Percentiles rank a stretch among this genome's conserved stretches.
phyloP scores from a whole-genome alignment of 345 rosid species.

The Eucalyptus albens region DNA sequence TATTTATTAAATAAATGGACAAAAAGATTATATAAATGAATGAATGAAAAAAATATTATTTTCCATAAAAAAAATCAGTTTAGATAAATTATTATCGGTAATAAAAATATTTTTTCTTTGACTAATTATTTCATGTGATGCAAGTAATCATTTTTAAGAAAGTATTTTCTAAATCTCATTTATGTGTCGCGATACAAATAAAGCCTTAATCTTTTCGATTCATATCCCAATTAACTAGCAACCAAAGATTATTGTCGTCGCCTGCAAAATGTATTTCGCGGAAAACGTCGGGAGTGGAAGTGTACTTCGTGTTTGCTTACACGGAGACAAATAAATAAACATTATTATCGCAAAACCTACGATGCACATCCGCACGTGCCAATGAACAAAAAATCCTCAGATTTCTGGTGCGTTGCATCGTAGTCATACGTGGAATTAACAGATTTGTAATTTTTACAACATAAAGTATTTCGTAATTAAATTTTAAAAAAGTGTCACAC shows the following conservation, averaged over 20 bases:
- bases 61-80: accelerated
- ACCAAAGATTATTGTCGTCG: background rate
- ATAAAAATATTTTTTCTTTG: no score
- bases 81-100: accelerated
- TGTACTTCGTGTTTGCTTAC: background rate
- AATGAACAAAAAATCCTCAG: background rate
- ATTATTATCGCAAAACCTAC: background rate
- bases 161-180: no score
- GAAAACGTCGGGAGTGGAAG: background rate
- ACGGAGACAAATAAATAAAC: background rate
- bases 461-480: background rate
- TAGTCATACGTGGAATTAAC: background rate
- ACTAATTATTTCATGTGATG: no score
- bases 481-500: background rate
- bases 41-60: no score
- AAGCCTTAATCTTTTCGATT: accelerated
- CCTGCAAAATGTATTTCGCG: background rate
- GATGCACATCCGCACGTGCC: background rate
- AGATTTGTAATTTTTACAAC: background rate
- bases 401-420: background rate
- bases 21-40: no score
- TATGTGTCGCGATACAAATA: accelerated
- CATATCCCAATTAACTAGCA: background rate
- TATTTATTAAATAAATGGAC: no score
- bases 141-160: accelerated